Conservation (phyloP, 257 asterid species). For the Nemophila menziesii region DNA sequence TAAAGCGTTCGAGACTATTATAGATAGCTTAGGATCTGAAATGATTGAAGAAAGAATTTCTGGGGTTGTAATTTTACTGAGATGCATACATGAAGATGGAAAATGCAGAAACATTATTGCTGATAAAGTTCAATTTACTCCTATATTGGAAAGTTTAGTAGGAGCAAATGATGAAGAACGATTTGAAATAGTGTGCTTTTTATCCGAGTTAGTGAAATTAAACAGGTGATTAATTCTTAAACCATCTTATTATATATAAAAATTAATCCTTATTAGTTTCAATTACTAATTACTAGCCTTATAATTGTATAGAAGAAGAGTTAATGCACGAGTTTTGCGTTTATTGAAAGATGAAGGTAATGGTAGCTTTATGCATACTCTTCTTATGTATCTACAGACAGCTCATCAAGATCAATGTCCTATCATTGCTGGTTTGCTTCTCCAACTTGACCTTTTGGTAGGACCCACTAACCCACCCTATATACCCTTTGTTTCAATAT, state of each 20-base stretch:
- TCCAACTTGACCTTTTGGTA: conserved; percentile 80
- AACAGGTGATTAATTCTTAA: conserved; percentile 37
- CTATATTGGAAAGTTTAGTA: conserved; percentile 37
- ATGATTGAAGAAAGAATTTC: conserved; percentile 38
- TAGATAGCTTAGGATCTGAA: conserved; percentile 36
- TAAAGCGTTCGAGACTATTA: conserved; percentile 24
- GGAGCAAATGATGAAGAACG: conserved; percentile 34
- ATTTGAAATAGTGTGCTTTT: conserved; percentile 55
- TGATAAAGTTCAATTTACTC: conserved; percentile 39
- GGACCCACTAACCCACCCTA: conserved; percentile 9
- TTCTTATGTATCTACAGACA: conserved; percentile 52
- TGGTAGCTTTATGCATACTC: conserved; percentile 67
- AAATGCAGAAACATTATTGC: conserved; percentile 56
- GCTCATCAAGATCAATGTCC: conserved; percentile 53
- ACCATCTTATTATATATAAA: too few species aligned
- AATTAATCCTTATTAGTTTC: neutral
- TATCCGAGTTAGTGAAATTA: conserved; percentile 53
- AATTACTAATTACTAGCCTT: neutral
- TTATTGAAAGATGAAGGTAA: conserved; percentile 59
- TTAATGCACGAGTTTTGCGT: conserved; percentile 51
- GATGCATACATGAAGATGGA: conserved; percentile 66
- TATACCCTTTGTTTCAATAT: neutral
- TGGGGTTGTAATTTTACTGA: conserved; percentile 48
- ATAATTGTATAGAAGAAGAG: conserved; percentile 34
- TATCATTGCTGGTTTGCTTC: conserved; percentile 60